phyloP scores from a whole-genome alignment of 2,329 filamentous ascomycete genomes.

The Graphilbum fragrans region DNA sequence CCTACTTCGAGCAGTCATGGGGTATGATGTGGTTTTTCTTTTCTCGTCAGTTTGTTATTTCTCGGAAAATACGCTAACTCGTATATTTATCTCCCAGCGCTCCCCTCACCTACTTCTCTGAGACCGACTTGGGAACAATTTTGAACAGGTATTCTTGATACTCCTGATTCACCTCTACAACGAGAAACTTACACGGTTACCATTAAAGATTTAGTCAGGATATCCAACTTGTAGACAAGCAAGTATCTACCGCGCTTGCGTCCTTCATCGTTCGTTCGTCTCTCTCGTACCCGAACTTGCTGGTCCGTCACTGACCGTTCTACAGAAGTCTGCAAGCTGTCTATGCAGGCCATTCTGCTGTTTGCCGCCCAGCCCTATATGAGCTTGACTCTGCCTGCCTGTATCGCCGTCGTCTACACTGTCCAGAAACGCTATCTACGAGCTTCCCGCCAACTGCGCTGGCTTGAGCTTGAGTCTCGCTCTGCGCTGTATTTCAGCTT shows the following conservation, averaged over 20 bases:
- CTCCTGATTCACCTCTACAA: too few relatives aligned
- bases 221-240: constrained; percentile 28
- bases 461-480: constrained; percentile 41
- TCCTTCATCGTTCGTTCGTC: constrained; percentile 21
- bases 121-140: constrained; percentile 25
- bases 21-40: constrained; percentile 9
- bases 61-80: too few relatives aligned
- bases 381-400: constrained; percentile 31
- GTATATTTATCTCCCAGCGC: too few relatives aligned
- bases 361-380: constrained; percentile 28
- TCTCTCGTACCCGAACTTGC: neutral
- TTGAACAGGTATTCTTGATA: constrained; percentile 24
- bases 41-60: too few relatives aligned
- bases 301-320: constrained; percentile 1
- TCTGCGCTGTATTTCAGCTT: constrained; percentile 30
- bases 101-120: constrained; percentile 25
- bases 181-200: neutral
- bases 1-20: constrained; percentile 18
- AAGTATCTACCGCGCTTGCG: constrained; percentile 23
- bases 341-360: constrained; percentile 31
- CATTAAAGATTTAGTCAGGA: constrained; percentile 28
- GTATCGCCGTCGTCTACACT: constrained; percentile 26
- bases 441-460: constrained; percentile 43
- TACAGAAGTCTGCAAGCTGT: constrained; percentile 24
- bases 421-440: constrained; percentile 39